A percentile compares a stretch with the other conserved stretches of the same genome.
These are phyloP conservation scores for Cystobasidium pallidum DNA, from an alignment of 1,284 basidiomycete genomes.

Conservation along the genomic window DNA sequence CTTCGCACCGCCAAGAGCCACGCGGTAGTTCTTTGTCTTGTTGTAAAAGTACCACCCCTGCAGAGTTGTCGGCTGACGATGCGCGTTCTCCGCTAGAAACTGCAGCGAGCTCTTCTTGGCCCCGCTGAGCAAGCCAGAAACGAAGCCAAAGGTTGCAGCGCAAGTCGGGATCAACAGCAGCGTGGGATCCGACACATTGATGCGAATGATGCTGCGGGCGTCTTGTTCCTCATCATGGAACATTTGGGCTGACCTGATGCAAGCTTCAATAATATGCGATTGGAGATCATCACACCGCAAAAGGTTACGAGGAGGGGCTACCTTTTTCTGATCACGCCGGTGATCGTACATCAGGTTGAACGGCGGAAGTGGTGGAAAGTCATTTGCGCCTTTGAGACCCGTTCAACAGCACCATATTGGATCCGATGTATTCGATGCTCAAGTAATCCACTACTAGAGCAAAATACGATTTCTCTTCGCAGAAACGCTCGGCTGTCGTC, in stretches of 20 bases:
- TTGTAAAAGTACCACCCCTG: conserved; percentile 90
- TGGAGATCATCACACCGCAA: no score
- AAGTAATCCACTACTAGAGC: no score
- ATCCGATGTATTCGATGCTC: no score
- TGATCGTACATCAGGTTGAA: no score
- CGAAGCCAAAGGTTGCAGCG: conserved; percentile 50
- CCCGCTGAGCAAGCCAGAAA: conserved; percentile 49
- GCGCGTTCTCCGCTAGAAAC: conserved; percentile 66
- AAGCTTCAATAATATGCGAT: not conserved
- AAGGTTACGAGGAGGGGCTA: no score
- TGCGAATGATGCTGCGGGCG: conserved; percentile 23
- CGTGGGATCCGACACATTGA: conserved; percentile 42
- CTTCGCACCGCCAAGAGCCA: conserved; percentile 72
- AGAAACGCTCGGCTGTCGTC: no score
- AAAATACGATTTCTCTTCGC: no score
- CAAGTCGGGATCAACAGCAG: conserved; percentile 48
- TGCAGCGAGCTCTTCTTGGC: conserved; percentile 60
- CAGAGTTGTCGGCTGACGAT: conserved; percentile 75
- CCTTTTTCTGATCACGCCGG: no score
- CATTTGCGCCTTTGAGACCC: no score
- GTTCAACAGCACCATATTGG: no score
- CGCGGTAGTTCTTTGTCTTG: conserved; percentile 85
- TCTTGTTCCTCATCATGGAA: not conserved
- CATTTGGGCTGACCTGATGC: conserved; percentile 10
- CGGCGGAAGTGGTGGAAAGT: no score